Base-by-base conservation (phyloP, 2,329 filamentous ascomycete genomes). In the Xylaria digitata region DNA sequence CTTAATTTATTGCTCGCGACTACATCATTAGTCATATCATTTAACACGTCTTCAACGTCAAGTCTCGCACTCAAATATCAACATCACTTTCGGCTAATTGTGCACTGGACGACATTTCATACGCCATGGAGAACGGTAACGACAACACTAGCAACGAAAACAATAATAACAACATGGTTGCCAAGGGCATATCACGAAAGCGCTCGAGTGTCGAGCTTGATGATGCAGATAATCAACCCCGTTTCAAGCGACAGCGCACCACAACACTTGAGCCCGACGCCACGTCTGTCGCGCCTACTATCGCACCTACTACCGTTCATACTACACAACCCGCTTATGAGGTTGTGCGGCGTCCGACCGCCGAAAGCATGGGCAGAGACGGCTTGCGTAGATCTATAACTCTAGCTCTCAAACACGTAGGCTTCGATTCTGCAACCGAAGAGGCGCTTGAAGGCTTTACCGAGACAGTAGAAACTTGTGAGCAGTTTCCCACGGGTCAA, bases 401-500 rank as follows among this genome's bases (percentile, higher is more conserved):
- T 0, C 75, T 89, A 63, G 83, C 83, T 2, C 76, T 90, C 32
- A 78, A 85, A 48, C 84, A 89, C 67, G 84, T 89, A 43, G 88
- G 88, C 32, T 90, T 90, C 71, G 80, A 84, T 34, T 79, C 81
- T 30, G 84, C 87, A 15, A 83, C 80, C 0, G 81, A 82, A 7
- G 85, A 88, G 60, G 87, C 88, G 1, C 76, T 90, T 71, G 87
- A 90, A 75, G 84, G 84, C 70, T 86, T 90, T 49, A 83, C 86
- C 3, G 76, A 79, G 21, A 80, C 84, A 70, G 84, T 85, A 1
- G 88, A 90, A 72, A 82, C 82, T 4, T 90, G 88, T 90, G 75
- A 67, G 86, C 75, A 30, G 15, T 55, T 15, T 26, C 19, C 13
- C 2, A 7, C 53, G 19, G 6, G 8, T 2, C 0, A 42, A 52